phyloP scores from a whole-genome alignment of 2,329 filamentous ascomycete species.

The Diaporthe capsici region DNA sequence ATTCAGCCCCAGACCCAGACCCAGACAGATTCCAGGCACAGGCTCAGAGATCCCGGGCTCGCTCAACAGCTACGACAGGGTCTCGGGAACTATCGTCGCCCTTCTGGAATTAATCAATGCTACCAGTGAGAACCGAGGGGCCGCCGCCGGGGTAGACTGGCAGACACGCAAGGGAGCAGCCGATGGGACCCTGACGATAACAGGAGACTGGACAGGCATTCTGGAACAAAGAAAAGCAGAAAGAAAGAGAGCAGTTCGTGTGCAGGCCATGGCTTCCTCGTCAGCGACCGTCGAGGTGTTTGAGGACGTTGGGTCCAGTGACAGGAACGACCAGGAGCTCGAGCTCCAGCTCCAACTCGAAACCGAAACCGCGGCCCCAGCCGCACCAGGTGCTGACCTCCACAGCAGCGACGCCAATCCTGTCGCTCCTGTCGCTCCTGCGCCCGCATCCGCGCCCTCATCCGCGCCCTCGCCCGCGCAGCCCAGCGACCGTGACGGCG shows the following conservation, averaged over 20 bases:
- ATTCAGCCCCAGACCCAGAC: background rate
- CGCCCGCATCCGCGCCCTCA: conserved; percentile 3
- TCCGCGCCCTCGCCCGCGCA: conserved; percentile 8
- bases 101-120: conserved; percentile 32
- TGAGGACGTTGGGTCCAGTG: conserved; percentile 32
- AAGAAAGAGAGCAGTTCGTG: conserved; percentile 1
- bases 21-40: conserved; percentile 14
- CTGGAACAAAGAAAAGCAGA: conserved; percentile 20
- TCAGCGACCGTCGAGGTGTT: conserved; percentile 22
- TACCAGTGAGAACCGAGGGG: background rate
- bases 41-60: conserved; percentile 6
- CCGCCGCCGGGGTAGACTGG: conserved; percentile 30
- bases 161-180: conserved; percentile 25
- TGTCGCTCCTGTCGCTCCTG: conserved; percentile 13
- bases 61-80: conserved; percentile 24
- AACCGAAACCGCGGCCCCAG: conserved; percentile 29
- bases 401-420: conserved; percentile 16
- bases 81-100: conserved; percentile 27
- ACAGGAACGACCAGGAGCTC: conserved; percentile 22
- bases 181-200: conserved; percentile 32
- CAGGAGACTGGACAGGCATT: conserved; percentile 27
- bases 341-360: conserved; percentile 32
- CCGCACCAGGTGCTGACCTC: conserved; percentile 30
- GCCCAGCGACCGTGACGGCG: background rate
- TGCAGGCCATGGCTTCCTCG: conserved; percentile 37